Evolutionary conservation across 441 rosid species (phyloP).

Genomic region (Mallotus japonicus): DNA sequence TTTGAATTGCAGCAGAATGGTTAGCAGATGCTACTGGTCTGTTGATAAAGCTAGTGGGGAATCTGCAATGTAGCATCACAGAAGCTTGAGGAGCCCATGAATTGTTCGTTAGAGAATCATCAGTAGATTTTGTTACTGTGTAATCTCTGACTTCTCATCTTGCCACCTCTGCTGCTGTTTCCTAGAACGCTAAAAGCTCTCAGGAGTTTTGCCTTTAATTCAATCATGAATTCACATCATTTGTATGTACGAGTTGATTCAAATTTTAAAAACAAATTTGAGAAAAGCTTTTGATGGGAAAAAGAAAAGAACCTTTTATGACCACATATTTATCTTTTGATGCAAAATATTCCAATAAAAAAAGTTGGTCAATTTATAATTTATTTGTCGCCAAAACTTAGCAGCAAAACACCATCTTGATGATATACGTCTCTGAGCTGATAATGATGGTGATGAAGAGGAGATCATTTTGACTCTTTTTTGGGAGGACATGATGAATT

Average conservation of each 20-base stretch:
- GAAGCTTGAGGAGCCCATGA: slow-evolving; percentile 37
- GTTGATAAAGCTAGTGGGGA: slow-evolving; percentile 27
- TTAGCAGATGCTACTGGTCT: no score
- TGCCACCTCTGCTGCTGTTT: slow-evolving; percentile 41
- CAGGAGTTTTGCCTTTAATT: background rate
- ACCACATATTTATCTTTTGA: no score
- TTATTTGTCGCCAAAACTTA: no score
- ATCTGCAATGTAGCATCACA: slow-evolving; percentile 49
- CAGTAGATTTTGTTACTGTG: slow-evolving; percentile 41
- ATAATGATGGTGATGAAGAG: slow-evolving; percentile 12
- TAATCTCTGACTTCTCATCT: slow-evolving; percentile 50
- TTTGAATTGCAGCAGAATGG: no score
- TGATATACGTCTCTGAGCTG: slow-evolving; percentile 2
- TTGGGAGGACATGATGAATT: no score
- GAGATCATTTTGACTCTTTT: slow-evolving; percentile 24
- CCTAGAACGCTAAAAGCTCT: slow-evolving; percentile 28
- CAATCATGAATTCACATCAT: background rate
- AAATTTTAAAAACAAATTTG: no score
- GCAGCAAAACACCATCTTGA: no score
- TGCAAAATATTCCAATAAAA: no score
- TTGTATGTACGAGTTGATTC: background rate
- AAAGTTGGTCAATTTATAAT: no score
- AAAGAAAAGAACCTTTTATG: no score
- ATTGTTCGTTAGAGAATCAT: slow-evolving; percentile 42
- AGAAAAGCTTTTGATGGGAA: no score